These are phyloP conservation scores for Cladosporium phlei DNA, from an alignment of 2,329 filamentous ascomycete genomes.

Conservation along the genomic window DNA sequence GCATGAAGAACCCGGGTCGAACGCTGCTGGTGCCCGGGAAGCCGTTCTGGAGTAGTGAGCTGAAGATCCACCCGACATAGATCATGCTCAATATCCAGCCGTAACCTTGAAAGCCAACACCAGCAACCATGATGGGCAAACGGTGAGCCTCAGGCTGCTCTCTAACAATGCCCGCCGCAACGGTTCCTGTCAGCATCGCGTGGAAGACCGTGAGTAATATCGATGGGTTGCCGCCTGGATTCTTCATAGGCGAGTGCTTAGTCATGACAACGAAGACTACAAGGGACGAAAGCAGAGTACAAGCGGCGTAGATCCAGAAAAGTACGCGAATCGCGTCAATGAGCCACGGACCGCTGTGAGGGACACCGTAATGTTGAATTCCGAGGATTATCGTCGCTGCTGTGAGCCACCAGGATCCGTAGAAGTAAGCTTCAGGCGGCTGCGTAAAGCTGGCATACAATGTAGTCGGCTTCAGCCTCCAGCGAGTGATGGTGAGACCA, in stretches of 20 bases:
- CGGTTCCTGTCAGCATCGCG: conserved; percentile 31
- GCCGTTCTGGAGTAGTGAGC: conserved; percentile 36
- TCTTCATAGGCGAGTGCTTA: conserved; percentile 1
- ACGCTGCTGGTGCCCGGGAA: conserved; percentile 37
- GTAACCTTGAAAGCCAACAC: conserved; percentile 42
- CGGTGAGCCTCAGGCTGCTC: conserved; percentile 32
- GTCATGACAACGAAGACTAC: conserved; percentile 7
- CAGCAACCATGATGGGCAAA: conserved; percentile 42
- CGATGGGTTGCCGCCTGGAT: conserved; percentile 4
- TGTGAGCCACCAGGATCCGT: conserved; percentile 39
- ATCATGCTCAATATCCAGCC: conserved; percentile 43
- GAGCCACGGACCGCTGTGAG: conserved; percentile 51
- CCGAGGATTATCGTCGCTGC: conserved; percentile 53
- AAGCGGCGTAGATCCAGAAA: conserved; percentile 65
- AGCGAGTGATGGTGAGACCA: conserved; percentile 38
- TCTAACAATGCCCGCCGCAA: conserved; percentile 31
- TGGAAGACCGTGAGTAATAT: conserved; percentile 8
- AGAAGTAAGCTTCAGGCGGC: conserved; percentile 48
- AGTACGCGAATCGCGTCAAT: conserved; percentile 55
- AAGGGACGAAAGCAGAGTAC: conserved; percentile 1
- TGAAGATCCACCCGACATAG: conserved; percentile 39
- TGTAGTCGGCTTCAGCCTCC: conserved; percentile 41
- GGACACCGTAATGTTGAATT: conserved; percentile 61
- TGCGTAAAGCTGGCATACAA: conserved; percentile 45
- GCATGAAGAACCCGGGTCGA: conserved; percentile 48